Conservation (phyloP, 208 protist genomes). For the Wallacemonas collosoma region DNA sequence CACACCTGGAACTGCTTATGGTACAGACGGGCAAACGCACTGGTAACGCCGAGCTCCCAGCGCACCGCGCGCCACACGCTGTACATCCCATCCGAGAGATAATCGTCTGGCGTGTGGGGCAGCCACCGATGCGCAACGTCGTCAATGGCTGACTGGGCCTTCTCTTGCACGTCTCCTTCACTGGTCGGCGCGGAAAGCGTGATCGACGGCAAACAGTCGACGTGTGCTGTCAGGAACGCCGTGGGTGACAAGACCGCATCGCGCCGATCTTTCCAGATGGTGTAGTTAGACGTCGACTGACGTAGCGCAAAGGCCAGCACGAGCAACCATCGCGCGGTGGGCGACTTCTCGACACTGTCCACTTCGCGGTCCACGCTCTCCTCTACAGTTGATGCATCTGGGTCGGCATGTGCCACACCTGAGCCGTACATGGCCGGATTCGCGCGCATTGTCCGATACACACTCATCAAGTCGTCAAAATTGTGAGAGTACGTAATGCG, state of each 20-base stretch:
- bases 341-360: background rate
- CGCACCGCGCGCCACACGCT: constrained; percentile 61
- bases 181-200: background rate
- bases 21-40: constrained; percentile 43
- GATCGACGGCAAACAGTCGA: constrained; percentile 15
- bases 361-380: background rate
- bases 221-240: constrained; percentile 29
- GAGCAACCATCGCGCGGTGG: constrained; percentile 66
- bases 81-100: constrained; percentile 2
- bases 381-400: too few species aligned
- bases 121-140: constrained; percentile 8
- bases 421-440: constrained; percentile 13
- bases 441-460: constrained; percentile 50
- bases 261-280: constrained; percentile 74
- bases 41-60: constrained; percentile 62
- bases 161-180: background rate
- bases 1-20: constrained; percentile 89
- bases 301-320: constrained; percentile 59
- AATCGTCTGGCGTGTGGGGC: background rate
- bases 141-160: background rate
- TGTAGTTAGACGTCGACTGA: constrained; percentile 66
- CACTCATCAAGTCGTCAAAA: constrained; percentile 60
- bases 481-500: constrained; percentile 44
- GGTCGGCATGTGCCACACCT: background rate
- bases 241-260: constrained; percentile 47